Base-by-base conservation (phyloP, 2,329 filamentous ascomycete species). In the Penicillium sp. region DNA sequence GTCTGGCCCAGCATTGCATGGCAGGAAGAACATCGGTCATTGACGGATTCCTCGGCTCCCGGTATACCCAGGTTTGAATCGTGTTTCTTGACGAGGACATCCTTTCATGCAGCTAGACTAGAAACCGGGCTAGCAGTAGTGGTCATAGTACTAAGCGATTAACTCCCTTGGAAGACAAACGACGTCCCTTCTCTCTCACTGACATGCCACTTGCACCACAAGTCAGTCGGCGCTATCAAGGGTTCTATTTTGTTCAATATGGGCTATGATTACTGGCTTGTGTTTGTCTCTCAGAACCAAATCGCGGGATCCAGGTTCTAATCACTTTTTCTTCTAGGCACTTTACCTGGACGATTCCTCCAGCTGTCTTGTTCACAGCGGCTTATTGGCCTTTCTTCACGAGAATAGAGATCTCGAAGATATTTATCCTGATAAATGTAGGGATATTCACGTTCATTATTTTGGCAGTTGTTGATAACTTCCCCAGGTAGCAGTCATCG, bases 331-430 rank as follows among this genome's bases (percentile, higher is more conserved):
- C 35, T 2, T 59, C 4, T 26, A 91, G 87, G 66, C 86, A 91
- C 75, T 73, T 88, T 69, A 85, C 85, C 69, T 91, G 88, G 79
- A 91, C 87, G 35, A 85, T 91, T 60, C 89, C 89, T 15, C 81
- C 86, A 26, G 88, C 88, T 10, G 75, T 84, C 65, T 69, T 84
- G 45, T 81, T 91, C 66, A 87, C 88, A 17, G 67, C 84, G 45
- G 75, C 89, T 53, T 85, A 87, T 65, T 82, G 81, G 50, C 89
- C 89, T 2, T 81, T 92, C 38, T 82, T 87, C 58, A 89, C 86
- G 22, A 81, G 79, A 38, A 79, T 88, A 59, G 89, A 91, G 72
- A 70, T 86, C 42, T 89, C 87, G 75, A 89, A 88, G 71, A 84
- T 89, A 57, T 67, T 77, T 35, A 88, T 86, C 65, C 78, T 91